Percentiles rank a stretch among this genome's conserved stretches.
Evolutionary conservation across 2,329 filamentous ascomycete species (phyloP).

Genomic region (Aspergillus novofumigatus): DNA sequence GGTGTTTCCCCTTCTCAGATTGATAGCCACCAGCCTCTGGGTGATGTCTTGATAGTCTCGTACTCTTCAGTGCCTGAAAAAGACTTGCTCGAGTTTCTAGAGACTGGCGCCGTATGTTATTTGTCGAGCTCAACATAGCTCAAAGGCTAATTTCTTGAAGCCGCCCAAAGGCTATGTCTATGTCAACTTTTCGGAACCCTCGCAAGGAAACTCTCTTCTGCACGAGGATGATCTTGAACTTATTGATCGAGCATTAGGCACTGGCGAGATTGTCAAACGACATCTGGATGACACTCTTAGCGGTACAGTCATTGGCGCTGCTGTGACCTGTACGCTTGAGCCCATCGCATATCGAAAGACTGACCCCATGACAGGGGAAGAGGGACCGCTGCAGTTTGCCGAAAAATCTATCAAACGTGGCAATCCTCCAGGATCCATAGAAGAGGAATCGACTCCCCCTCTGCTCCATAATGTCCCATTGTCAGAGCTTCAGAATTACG

Average conservation of each 20-base stretch:
- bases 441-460: conserved; percentile 2
- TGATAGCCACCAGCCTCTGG: conserved; percentile 21
- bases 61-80: conserved; percentile 26
- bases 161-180: conserved; percentile 52
- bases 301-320: conserved; percentile 51
- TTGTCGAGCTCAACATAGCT: background rate
- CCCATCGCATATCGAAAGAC: conserved; percentile 22
- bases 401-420: conserved; percentile 7
- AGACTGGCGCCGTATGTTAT: conserved; percentile 16
- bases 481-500: conserved; percentile 43
- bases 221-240: conserved; percentile 46
- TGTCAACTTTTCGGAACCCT: conserved; percentile 37
- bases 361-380: conserved; percentile 20
- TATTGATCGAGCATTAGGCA: conserved; percentile 51
- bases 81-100: conserved; percentile 22
- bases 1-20: conserved; percentile 3
- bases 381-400: conserved; percentile 17
- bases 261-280: conserved; percentile 55
- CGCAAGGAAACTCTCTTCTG: conserved; percentile 40
- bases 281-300: conserved; percentile 47
- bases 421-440: background rate
- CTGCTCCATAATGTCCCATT: conserved; percentile 41
- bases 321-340: conserved; percentile 44
- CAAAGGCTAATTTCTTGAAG: conserved; percentile 9
- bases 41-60: conserved; percentile 30